Base-by-base conservation (phyloP, 179 eudicot species). In the Drosera spatulata region DNA sequence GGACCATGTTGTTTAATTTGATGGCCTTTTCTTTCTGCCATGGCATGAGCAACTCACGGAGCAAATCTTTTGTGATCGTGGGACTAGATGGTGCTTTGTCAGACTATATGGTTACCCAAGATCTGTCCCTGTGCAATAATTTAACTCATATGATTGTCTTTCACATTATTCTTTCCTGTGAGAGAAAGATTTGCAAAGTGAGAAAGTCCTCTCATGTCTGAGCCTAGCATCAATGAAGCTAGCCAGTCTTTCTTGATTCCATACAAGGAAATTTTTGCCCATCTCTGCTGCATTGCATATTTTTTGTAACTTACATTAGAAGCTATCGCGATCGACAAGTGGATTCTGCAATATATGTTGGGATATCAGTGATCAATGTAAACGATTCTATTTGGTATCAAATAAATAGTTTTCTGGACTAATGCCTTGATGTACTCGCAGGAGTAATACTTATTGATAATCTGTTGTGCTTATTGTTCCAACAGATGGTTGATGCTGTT, bases 401-500 rank as follows among this genome's bases (percentile, higher is more conserved):
- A 22, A 55, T 55, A 7, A 50, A 50, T 10, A 50, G 11, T 10
- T 10, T 7, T 50, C 13, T 10, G 10, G n/a, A 50, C 13, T 14
- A 10, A 10, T 22, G 33, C n/a, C 5, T 14, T 50, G 4, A 50
- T 7, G n/a, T 7, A 4, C 10, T 50, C 13, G 12, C 53, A 50
- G 12, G 53, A 50, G 10, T 50, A 6, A 6, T 10, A 12, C 2
- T 50, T 50, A 50, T 10, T 50, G 53, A 22, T 22, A 22, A 22
- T 22, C 33, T 22, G 33, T 1, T 39, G 15, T 75, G 58, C 11
- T 66, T 39, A 37, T 53, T 53, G 46, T 66, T 60, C 59, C 56
- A 50, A 67, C 87, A 88, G 96, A 88, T 88, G 65, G 82, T 76
- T 44, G 96, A 88, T 72, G 85, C 88, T 49, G 96, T 88, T 68